Evolutionary conservation across 441 rosid species (phyloP).

Genomic region (Jatropha multifida): DNA sequence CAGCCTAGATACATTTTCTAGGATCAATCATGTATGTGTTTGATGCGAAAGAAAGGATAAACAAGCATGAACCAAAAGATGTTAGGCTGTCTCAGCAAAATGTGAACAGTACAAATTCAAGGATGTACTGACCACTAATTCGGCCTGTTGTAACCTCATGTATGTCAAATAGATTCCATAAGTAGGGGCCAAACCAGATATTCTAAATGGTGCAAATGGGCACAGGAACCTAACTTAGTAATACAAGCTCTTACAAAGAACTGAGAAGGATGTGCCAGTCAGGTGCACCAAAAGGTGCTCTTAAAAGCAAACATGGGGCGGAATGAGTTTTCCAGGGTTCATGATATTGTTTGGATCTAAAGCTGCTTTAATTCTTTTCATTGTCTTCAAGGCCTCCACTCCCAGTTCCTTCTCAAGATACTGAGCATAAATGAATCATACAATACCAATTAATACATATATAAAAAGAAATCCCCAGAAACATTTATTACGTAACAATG

Average conservation of each 20-base stretch:
- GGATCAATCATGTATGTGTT: not conserved
- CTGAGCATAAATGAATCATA: constrained; percentile 35
- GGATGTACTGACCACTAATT: not conserved
- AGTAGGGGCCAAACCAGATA: not conserved
- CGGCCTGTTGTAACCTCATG: not conserved
- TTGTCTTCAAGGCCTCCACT: constrained; percentile 69
- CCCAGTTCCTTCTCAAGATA: constrained; percentile 92
- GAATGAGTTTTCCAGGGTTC: constrained; percentile 97
- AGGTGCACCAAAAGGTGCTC: not conserved
- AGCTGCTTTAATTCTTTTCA: constrained; percentile 77
- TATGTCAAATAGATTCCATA: not conserved
- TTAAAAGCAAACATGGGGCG: constrained; percentile 81
- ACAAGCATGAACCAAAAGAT: not conserved
- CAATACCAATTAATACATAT: not conserved
- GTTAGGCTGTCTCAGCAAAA: not conserved
- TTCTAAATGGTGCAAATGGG: constrained; percentile 9
- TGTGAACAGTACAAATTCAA: not conserved
- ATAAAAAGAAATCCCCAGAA: not conserved
- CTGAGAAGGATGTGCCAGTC: not conserved
- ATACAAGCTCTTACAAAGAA: not conserved
- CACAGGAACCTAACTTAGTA: not conserved
- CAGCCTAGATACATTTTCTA: not conserved
- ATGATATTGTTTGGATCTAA: constrained; percentile 86
- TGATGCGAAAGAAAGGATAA: not conserved
- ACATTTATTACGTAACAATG: not conserved